These are phyloP conservation scores for Primulina tabacum DNA, from an alignment of 257 asterid genomes.

Conservation along the genomic window DNA sequence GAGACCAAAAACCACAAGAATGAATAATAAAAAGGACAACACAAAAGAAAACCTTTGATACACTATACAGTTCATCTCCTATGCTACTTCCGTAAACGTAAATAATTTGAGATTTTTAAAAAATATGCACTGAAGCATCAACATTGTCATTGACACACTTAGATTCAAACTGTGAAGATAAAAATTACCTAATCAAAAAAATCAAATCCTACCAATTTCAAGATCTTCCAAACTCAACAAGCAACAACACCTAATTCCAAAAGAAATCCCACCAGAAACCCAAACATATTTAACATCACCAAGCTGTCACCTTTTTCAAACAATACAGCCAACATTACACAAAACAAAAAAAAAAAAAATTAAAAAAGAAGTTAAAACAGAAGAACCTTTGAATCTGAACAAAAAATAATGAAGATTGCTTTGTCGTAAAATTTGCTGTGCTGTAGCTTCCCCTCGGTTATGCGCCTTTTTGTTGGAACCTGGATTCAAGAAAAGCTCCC, in stretches of 20 bases:
- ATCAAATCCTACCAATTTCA: neutral
- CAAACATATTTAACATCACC: neutral
- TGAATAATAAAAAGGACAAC: neutral
- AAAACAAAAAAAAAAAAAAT: neutral
- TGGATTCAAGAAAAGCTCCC: neutral
- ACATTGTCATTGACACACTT: neutral
- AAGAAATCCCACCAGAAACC: neutral
- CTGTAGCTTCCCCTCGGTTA: constrained; percentile 40
- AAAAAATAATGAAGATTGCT: neutral
- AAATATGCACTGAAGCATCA: neutral
- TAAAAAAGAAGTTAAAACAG: neutral
- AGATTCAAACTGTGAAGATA: neutral
- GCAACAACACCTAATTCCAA: neutral
- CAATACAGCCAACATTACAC: constrained; percentile 4
- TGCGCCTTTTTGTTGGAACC: constrained; percentile 41
- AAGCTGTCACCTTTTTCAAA: neutral
- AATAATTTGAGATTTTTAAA: neutral
- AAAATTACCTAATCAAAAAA: neutral
- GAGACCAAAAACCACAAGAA: neutral
- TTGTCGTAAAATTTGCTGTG: constrained; percentile 11
- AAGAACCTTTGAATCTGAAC: constrained; percentile 28
- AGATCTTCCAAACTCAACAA: constrained; percentile 21
- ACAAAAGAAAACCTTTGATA: neutral
- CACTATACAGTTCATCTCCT: neutral
- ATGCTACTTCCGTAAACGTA: neutral